These are phyloP conservation scores for Fusarium sp. DNA, from an alignment of 2,329 filamentous ascomycete species.

Conservation along the genomic window DNA sequence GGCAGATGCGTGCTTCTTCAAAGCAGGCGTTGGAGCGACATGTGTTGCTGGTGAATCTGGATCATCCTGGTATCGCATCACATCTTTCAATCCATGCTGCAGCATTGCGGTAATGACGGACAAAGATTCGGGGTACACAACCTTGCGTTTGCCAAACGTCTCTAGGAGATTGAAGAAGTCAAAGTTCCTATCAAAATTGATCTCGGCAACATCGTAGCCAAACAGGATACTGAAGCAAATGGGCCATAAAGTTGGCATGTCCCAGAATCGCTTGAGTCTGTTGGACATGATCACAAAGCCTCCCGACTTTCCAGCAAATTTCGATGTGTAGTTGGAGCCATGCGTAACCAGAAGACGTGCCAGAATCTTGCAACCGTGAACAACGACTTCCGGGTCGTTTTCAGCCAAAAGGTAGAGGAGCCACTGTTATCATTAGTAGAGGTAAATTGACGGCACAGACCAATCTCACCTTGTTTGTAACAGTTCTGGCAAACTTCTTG, in stretches of 20 bases:
- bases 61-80: constrained; percentile 71
- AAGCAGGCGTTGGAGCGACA: not conserved
- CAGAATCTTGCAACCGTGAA: constrained; percentile 84
- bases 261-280: constrained; percentile 88
- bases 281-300: constrained; percentile 89
- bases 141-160: constrained; percentile 74
- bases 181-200: constrained; percentile 79
- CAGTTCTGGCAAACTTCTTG: constrained; percentile 89
- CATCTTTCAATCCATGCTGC: constrained; percentile 81
- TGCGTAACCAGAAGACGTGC: constrained; percentile 85
- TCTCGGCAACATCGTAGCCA: constrained; percentile 79
- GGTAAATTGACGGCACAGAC: rapidly evolving
- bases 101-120: constrained; percentile 87
- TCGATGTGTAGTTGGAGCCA: constrained; percentile 82
- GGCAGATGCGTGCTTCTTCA: constrained; percentile 22
- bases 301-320: constrained; percentile 84
- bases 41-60: constrained; percentile 63
- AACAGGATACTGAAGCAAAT: constrained; percentile 91
- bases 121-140: constrained; percentile 81
- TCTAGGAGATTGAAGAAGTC: constrained; percentile 80
- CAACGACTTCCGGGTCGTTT: constrained; percentile 83
- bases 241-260: constrained; percentile 84
- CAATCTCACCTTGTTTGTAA: constrained; percentile 84
- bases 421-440: constrained; percentile 68
- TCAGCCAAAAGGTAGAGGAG: constrained; percentile 90